phyloP scores from a whole-genome alignment of 2,329 filamentous ascomycete genomes.

The Fusarium pininemorale region DNA sequence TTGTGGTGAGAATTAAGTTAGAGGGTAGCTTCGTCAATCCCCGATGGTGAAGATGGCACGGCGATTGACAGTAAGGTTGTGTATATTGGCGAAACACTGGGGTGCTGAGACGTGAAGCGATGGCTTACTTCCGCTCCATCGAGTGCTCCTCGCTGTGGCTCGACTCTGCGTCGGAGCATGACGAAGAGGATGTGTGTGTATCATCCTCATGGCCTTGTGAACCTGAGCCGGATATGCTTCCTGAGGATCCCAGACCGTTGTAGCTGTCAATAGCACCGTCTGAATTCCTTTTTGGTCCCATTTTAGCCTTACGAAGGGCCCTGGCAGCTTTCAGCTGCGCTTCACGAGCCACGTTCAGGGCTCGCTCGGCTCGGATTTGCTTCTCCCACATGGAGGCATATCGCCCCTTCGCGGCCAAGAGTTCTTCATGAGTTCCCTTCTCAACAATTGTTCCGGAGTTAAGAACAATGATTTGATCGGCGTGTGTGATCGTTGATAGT shows the following conservation, averaged over 20 bases:
- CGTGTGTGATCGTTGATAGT: conserved; percentile 84
- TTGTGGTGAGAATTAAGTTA: conserved; percentile 9
- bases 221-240: conserved; percentile 51
- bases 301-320: conserved; percentile 60
- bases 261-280: conserved; percentile 58
- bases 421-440: conserved; percentile 79
- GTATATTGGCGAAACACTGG: background rate
- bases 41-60: background rate
- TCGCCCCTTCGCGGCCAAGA: conserved; percentile 74
- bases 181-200: conserved; percentile 46
- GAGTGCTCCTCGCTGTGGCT: conserved; percentile 46
- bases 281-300: conserved; percentile 51
- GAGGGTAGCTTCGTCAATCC: background rate
- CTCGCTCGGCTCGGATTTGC: conserved; percentile 81
- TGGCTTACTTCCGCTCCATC: conserved; percentile 30
- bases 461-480: conserved; percentile 84
- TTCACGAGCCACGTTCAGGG: conserved; percentile 52
- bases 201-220: conserved; percentile 49
- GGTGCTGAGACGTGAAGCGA: background rate
- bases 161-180: conserved; percentile 52
- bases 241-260: conserved; percentile 56
- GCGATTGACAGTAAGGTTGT: background rate
- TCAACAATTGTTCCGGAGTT: conserved; percentile 81
- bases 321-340: conserved; percentile 49
- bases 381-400: conserved; percentile 91